Evolutionary conservation across 2,329 filamentous ascomycete species (phyloP).

Genomic region (Exophiala spinifera): DNA sequence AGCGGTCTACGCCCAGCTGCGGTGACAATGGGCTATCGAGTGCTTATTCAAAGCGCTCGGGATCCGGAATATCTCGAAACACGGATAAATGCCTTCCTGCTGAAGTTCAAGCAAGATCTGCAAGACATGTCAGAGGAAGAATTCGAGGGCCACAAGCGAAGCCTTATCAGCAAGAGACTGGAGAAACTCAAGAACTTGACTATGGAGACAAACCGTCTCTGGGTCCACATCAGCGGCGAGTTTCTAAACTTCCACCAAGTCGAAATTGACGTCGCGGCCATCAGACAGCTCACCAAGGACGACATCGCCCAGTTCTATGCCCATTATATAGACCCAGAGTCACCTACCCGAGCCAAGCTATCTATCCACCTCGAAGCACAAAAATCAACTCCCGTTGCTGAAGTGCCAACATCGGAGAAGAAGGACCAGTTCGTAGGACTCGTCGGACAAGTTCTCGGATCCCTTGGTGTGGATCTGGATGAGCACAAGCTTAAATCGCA

Average conservation of each 20-base stretch:
- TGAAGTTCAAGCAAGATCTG: constrained; percentile 62
- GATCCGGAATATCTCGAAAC: constrained; percentile 78
- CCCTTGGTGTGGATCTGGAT: constrained; percentile 47
- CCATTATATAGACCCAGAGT: constrained; percentile 71
- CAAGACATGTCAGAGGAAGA: constrained; percentile 74
- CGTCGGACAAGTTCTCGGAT: constrained; percentile 46
- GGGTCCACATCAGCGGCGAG: constrained; percentile 79
- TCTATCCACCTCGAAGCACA: constrained; percentile 81
- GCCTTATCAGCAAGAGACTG: constrained; percentile 77
- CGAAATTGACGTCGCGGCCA: constrained; percentile 70
- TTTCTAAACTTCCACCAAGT: constrained; percentile 86
- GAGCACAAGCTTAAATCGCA: constrained; percentile 31
- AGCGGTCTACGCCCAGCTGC: constrained; percentile 68
- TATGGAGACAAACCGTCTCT: constrained; percentile 78
- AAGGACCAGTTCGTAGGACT: constrained; percentile 43
- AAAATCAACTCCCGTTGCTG: constrained; percentile 44
- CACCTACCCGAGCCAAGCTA: constrained; percentile 72
- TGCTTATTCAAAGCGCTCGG: constrained; percentile 91
- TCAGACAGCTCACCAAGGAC: constrained; percentile 71
- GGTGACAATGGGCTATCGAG: constrained; percentile 80
- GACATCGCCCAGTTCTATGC: constrained; percentile 79
- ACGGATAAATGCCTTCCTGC: constrained; percentile 82
- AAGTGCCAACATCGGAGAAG: constrained; percentile 40
- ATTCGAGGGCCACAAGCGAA: constrained; percentile 88
- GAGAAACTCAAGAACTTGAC: constrained; percentile 91